These are phyloP conservation scores for Fusarium incarnatum DNA, from an alignment of 2,329 filamentous ascomycete species.

Conservation along the genomic window DNA sequence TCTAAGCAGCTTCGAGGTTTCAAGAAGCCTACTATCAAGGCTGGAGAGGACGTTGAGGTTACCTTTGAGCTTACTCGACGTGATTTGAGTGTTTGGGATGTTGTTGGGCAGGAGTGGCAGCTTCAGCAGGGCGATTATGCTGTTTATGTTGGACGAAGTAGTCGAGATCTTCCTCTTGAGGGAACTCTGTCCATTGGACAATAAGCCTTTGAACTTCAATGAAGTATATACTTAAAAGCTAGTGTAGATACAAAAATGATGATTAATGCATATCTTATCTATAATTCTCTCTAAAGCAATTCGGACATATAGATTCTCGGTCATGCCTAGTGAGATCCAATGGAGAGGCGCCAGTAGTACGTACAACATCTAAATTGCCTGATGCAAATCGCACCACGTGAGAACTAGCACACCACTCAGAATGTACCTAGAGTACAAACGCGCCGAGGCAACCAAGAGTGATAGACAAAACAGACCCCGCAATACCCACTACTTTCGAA, in stretches of 20 bases:
- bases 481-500: background rate
- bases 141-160: constrained; percentile 10
- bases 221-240: accelerated
- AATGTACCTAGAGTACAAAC: too few species aligned
- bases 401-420: too few species aligned
- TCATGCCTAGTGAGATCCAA: too few species aligned
- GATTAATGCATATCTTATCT: background rate
- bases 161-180: constrained; percentile 10
- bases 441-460: too few species aligned
- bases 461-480: background rate
- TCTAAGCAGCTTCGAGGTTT: constrained; percentile 14
- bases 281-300: too few species aligned
- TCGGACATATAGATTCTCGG: too few species aligned
- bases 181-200: background rate
- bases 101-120: constrained; percentile 15
- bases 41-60: background rate
- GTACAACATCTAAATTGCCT: too few species aligned
- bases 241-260: accelerated
- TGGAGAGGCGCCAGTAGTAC: too few species aligned
- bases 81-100: constrained; percentile 17
- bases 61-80: background rate
- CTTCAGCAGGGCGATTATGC: constrained; percentile 12
- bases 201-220: accelerated
- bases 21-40: background rate
- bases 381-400: too few species aligned